Evolutionary conservation across 495 filamentous ascomycete species (phyloP).

Genomic region (Hypomontagnella monticulosa): DNA sequence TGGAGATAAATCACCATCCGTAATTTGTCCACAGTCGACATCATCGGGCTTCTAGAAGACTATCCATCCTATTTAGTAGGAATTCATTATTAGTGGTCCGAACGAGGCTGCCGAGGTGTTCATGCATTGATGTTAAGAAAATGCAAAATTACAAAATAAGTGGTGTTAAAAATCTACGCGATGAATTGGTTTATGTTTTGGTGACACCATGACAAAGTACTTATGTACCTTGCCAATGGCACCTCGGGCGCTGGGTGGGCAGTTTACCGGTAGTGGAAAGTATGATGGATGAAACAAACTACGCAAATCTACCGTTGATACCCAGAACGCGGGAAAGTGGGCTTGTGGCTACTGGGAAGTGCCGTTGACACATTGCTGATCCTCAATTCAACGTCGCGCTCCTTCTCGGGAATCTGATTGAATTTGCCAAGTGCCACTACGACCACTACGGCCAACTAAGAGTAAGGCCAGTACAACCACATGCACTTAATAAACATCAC

Average conservation of each 20-base stretch:
- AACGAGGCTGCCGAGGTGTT: not conserved
- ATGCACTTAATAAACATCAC: constrained; percentile 7
- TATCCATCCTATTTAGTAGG: constrained; percentile 20
- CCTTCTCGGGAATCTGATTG: constrained; percentile 41
- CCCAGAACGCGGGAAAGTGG: constrained; percentile 35
- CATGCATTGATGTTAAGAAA: constrained; percentile 2
- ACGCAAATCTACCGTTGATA: constrained; percentile 28
- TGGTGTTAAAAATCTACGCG: too few relatives aligned
- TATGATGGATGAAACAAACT: constrained; percentile 24
- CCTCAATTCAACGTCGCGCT: constrained; percentile 24
- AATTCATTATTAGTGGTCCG: constrained; percentile 1
- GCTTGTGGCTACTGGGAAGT: constrained; percentile 31
- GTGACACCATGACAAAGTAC: too few relatives aligned
- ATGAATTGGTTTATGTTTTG: too few relatives aligned
- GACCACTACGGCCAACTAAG: not conserved
- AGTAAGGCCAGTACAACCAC: not conserved
- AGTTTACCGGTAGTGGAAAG: too few relatives aligned
- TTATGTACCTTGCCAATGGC: too few relatives aligned
- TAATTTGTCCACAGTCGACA: constrained; percentile 32
- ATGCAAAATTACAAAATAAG: too few relatives aligned
- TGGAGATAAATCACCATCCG: constrained; percentile 37
- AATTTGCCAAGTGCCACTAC: constrained; percentile 27
- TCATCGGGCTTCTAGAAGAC: constrained; percentile 40
- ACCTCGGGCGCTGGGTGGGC: too few relatives aligned
- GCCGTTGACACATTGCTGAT: constrained; percentile 44